Evolutionary conservation across 2,329 filamentous ascomycete genomes (phyloP), one percentile per base, ranked within the genome.

Genomic region (Cladosporium sp.): DNA sequence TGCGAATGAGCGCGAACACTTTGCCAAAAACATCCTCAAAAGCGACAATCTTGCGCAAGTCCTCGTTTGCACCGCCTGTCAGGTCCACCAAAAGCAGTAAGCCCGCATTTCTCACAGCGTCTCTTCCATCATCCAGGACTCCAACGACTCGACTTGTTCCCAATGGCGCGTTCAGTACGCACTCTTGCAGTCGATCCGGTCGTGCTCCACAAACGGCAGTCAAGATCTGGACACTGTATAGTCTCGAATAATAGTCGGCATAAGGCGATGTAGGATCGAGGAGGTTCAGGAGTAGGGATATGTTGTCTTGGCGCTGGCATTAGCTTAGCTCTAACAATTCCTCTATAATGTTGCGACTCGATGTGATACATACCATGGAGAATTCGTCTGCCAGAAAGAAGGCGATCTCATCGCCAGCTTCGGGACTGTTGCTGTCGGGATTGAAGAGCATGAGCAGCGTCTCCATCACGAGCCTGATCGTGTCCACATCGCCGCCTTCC

Each of bases 341-440:
- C 58, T 70, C 70, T 63, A 59, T 66, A 59, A 48, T 49, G 40
- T 40, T 47, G 48, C 19, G 25, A 17, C 24, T 34, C 48, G 54
- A 34, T 28, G 8, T 39, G 25, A 39, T 25, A 69, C 75, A 63
- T 78, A 87, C 84, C 80, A 96, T 92, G 34, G 94, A 97, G 72
- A 99, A 99, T 74, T 97, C 93, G 75, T 99, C 94, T 55, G 94
- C 94, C 59, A 99, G 81, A 91, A 94, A 99, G 25, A 97, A 79
- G 17, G 89, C 89, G 66, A 99, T 95, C 74, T 99, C 94, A 63
- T 97, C 93, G 13, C 93, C 96, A 55, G 93, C 91, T 80, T 97
- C 93, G 32, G 91, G 79, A 68, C 84, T 86, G 49, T 76, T 77
- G 67, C 80, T 79, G 69, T 87, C 83, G 5, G 84, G 85, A 64